Percentiles rank a stretch among this genome's conserved stretches.
phyloP scores from a whole-genome alignment of 2,329 filamentous ascomycete genomes.

The Cytospora piceicola region DNA sequence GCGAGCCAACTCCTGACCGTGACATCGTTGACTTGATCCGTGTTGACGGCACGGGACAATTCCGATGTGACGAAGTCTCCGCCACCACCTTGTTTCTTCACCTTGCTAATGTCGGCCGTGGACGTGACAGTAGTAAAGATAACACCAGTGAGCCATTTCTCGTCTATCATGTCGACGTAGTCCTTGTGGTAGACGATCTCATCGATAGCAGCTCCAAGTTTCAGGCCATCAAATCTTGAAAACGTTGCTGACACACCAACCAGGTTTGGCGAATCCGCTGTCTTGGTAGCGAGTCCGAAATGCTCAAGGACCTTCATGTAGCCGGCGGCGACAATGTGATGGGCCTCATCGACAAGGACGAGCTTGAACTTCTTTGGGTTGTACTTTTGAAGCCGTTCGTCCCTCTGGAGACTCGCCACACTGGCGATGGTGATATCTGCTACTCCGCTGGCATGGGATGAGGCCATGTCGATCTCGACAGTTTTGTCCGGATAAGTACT shows the following conservation, averaged over 20 bases:
- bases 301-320: constrained; percentile 79
- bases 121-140: constrained; percentile 91
- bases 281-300: constrained; percentile 66
- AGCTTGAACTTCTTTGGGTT: constrained; percentile 82
- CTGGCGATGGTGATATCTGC: constrained; percentile 96
- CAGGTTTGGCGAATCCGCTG: constrained; percentile 62
- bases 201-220: constrained; percentile 83
- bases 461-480: constrained; percentile 92
- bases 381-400: constrained; percentile 79
- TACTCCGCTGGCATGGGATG: constrained; percentile 71
- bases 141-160: constrained; percentile 91
- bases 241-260: constrained; percentile 85
- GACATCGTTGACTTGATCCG: constrained; percentile 76
- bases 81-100: constrained; percentile 61
- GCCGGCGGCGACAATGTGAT: constrained; percentile 86
- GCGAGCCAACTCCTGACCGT: constrained; percentile 85
- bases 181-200: constrained; percentile 94
- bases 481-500: constrained; percentile 77
- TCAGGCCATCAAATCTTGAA: constrained; percentile 79
- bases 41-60: constrained; percentile 86
- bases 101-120: constrained; percentile 75
- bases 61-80: constrained; percentile 82
- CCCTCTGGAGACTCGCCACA: constrained; percentile 79
- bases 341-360: constrained; percentile 91
- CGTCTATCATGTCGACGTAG: constrained; percentile 71